These are phyloP conservation scores for Arachnopeziza araneosa DNA, from an alignment of 2,329 filamentous ascomycete species.

Conservation along the genomic window DNA sequence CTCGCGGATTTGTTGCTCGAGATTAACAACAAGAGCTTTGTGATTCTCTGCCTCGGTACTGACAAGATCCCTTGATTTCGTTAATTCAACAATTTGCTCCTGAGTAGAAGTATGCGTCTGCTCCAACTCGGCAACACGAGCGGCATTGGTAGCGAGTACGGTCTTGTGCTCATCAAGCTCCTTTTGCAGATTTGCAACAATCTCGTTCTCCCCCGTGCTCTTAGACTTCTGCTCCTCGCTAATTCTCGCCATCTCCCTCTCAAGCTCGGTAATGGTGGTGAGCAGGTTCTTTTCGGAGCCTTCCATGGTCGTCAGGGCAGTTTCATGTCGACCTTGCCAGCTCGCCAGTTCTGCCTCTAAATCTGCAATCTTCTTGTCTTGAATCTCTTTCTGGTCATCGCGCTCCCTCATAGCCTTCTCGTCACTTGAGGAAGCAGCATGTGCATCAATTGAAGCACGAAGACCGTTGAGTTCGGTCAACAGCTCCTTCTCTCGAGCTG, in stretches of 20 bases:
- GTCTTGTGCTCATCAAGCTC: slow-evolving; percentile 79
- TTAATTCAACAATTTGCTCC: slow-evolving; percentile 61
- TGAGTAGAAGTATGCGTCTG: slow-evolving; percentile 61
- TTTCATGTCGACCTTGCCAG: slow-evolving; percentile 73
- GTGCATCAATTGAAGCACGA: slow-evolving; percentile 34
- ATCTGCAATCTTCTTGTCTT: slow-evolving; percentile 42
- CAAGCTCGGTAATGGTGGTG: slow-evolving; percentile 66
- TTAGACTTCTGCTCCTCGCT: neutral
- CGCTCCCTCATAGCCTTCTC: slow-evolving; percentile 17
- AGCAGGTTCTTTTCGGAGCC: slow-evolving; percentile 68
- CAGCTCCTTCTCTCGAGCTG: slow-evolving; percentile 70
- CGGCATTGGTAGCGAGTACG: slow-evolving; percentile 61
- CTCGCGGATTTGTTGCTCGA: slow-evolving; percentile 54
- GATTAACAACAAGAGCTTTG: slow-evolving; percentile 42
- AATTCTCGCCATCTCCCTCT: slow-evolving; percentile 35
- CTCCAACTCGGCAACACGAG: slow-evolving; percentile 70
- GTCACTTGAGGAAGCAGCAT: slow-evolving; percentile 13
- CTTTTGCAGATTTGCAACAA: slow-evolving; percentile 54
- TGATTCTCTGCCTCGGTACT: slow-evolving; percentile 38
- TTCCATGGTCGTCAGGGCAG: slow-evolving; percentile 64
- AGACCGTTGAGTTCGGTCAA: slow-evolving; percentile 65
- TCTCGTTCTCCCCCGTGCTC: neutral
- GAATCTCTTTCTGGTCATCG: slow-evolving; percentile 25
- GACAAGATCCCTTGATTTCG: slow-evolving; percentile 47
- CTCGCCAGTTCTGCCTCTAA: slow-evolving; percentile 66